phyloP scores from a whole-genome alignment of 1,284 basidiomycete genomes.

The Fomes fomentarius region DNA sequence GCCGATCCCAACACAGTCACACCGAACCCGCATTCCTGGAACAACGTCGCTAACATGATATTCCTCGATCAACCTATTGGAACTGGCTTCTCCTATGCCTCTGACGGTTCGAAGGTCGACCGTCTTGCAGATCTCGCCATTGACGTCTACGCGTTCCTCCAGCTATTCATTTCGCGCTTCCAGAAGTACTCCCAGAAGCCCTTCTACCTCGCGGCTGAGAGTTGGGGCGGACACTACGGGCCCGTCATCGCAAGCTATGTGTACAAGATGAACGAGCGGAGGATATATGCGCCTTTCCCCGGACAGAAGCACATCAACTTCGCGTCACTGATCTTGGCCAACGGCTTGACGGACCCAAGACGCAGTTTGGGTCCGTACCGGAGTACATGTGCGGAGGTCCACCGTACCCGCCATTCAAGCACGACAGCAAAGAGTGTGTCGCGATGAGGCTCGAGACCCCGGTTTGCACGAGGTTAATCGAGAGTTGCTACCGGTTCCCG shows the following conservation, averaged over 20 bases:
- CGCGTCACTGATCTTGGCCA: conserved; percentile 79
- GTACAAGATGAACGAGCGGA: conserved; percentile 71
- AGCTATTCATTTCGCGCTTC: conserved; percentile 81
- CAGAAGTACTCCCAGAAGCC: conserved; percentile 67
- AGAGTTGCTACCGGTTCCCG: not conserved
- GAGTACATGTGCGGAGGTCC: conserved; percentile 84
- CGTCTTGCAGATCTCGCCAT: conserved; percentile 75
- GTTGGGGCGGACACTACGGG: conserved; percentile 81
- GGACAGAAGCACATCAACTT: conserved; percentile 70
- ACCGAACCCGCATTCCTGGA: conserved; percentile 57
- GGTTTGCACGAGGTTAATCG: conserved; percentile 47
- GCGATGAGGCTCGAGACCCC: conserved; percentile 67
- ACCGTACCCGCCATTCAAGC: conserved; percentile 62
- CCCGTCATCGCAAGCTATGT: conserved; percentile 82
- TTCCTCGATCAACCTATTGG: conserved; percentile 91
- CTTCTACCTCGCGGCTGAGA: conserved; percentile 78
- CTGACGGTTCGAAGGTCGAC: conserved; percentile 71
- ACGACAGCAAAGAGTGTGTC: conserved; percentile 67
- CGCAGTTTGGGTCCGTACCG: conserved; percentile 76
- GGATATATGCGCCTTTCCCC: conserved; percentile 40
- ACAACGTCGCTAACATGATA: conserved; percentile 50
- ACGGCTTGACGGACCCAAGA: conserved; percentile 78
- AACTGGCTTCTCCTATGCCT: conserved; percentile 88
- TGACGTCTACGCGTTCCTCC: conserved; percentile 90
- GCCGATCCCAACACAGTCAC: conserved; percentile 65